phyloP scores from a whole-genome alignment of 2,329 filamentous ascomycete species.

The Aspergillus aculeatus region DNA sequence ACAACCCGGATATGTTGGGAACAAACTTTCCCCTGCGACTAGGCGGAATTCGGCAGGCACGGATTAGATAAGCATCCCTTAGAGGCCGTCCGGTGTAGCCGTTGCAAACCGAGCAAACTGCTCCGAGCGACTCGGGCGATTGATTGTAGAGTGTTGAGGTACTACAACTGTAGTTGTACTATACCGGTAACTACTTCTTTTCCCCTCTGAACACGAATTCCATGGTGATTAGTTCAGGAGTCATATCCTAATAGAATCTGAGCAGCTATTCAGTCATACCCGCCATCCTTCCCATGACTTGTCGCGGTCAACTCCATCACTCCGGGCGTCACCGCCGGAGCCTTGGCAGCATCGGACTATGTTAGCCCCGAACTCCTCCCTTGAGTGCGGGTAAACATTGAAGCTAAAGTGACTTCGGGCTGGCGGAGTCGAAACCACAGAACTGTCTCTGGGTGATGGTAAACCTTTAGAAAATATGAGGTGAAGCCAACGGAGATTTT shows the following conservation, averaged over 20 bases:
- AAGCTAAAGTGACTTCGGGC: neutral
- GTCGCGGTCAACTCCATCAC: neutral
- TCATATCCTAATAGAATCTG: neutral
- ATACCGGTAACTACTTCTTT: neutral
- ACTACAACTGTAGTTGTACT: neutral
- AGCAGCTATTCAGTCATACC: neutral
- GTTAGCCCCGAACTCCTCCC: neutral
- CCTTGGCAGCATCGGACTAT: neutral
- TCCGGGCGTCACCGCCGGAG: neutral
- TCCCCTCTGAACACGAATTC: neutral
- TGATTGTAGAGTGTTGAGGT: too few species aligned
- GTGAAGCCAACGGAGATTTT: neutral
- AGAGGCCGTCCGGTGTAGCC: conserved; percentile 31
- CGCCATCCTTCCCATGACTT: neutral
- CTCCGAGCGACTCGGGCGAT: too few species aligned
- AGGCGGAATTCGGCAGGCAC: conserved; percentile 22
- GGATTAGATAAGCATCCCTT: conserved; percentile 23
- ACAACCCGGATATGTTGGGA: conserved; percentile 33
- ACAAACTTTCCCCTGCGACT: conserved; percentile 35
- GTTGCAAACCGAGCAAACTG: conserved; percentile 32
- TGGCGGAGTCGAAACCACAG: neutral
- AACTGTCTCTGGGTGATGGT: neutral
- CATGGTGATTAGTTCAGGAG: too few species aligned
- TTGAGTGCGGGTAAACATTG: neutral
- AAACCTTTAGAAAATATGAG: neutral